Evolutionary conservation across 2,329 filamentous ascomycete genomes (phyloP).

Genomic region (Furcasterigmium furcatum): DNA sequence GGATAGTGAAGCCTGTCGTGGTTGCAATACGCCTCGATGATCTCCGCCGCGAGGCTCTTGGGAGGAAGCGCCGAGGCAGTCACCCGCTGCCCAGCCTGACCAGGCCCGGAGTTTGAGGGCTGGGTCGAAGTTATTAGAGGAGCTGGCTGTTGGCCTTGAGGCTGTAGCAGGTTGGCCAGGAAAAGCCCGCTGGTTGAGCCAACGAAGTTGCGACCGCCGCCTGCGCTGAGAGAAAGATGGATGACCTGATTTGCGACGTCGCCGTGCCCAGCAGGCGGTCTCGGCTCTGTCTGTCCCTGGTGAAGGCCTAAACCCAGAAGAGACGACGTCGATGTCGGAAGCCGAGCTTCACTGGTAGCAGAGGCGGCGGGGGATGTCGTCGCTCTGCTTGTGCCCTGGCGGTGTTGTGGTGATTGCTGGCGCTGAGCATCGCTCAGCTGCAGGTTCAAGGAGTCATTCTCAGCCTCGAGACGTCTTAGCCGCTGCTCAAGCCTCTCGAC

Average conservation of each 20-base stretch:
- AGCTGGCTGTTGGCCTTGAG: slow-evolving; percentile 7
- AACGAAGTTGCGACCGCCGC: slow-evolving; percentile 36
- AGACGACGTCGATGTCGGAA: not conserved
- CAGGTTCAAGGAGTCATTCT: slow-evolving; percentile 19
- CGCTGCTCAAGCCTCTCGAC: slow-evolving; percentile 29
- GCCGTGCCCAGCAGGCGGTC: slow-evolving; percentile 10
- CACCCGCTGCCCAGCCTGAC: slow-evolving; percentile 4
- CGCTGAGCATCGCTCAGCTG: slow-evolving; percentile 11
- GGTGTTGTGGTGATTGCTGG: slow-evolving; percentile 2
- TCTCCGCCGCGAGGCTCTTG: slow-evolving; percentile 26
- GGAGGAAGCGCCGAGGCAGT: slow-evolving; percentile 22
- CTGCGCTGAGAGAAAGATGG: slow-evolving; percentile 35
- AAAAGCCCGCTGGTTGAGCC: slow-evolving; percentile 35
- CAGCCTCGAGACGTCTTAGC: slow-evolving; percentile 24
- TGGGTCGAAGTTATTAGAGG: not conserved
- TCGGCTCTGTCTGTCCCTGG: not conserved
- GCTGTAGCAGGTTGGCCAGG: slow-evolving; percentile 35
- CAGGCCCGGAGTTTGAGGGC: not conserved
- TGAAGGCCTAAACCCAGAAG: not conserved
- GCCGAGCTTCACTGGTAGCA: not conserved
- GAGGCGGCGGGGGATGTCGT: slow-evolving; percentile 1
- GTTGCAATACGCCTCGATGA: slow-evolving; percentile 35
- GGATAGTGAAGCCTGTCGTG: slow-evolving; percentile 41
- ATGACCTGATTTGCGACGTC: slow-evolving; percentile 37
- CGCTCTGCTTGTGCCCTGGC: not conserved